A percentile compares a stretch with the other conserved stretches of the same genome.
These are phyloP conservation scores for Microsporum ferrugineum DNA, from an alignment of 2,329 filamentous ascomycete genomes.

Conservation along the genomic window DNA sequence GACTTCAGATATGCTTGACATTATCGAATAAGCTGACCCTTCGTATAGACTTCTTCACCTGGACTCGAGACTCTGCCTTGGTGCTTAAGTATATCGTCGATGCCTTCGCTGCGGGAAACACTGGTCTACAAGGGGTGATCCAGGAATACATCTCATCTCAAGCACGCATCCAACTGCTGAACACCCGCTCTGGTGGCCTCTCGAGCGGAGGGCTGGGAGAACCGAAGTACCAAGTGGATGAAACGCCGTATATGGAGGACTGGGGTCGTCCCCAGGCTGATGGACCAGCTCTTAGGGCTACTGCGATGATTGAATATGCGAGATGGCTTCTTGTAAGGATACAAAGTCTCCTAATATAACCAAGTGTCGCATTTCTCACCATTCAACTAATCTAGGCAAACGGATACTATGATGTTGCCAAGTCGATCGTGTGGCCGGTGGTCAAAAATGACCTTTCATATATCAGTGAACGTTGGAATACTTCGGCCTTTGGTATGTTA, in stretches of 20 bases:
- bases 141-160: conserved; percentile 58
- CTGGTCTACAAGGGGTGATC: conserved; percentile 48
- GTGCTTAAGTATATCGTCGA: conserved; percentile 60
- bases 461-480: conserved; percentile 59
- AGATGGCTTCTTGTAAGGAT: conserved; percentile 51
- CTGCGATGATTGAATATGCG: conserved; percentile 32
- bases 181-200: conserved; percentile 53
- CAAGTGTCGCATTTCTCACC: background rate
- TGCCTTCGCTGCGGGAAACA: conserved; percentile 52
- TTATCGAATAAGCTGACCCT: background rate
- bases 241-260: conserved; percentile 49
- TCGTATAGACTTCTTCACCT: conserved; percentile 58
- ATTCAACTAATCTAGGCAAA: conserved; percentile 32
- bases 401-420: conserved; percentile 42
- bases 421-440: conserved; percentile 56
- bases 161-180: conserved; percentile 52
- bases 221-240: conserved; percentile 58
- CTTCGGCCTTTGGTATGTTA: conserved; percentile 42
- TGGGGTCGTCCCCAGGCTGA: conserved; percentile 66
- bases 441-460: conserved; percentile 65
- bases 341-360: background rate
- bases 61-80: conserved; percentile 65
- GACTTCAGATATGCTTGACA: conserved; percentile 13
- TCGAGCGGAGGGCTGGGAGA: conserved; percentile 51
- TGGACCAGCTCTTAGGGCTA: conserved; percentile 26